These are phyloP conservation scores for Hyphodiscus hymeniophilus DNA, from an alignment of 495 filamentous ascomycete species.

Conservation along the genomic window DNA sequence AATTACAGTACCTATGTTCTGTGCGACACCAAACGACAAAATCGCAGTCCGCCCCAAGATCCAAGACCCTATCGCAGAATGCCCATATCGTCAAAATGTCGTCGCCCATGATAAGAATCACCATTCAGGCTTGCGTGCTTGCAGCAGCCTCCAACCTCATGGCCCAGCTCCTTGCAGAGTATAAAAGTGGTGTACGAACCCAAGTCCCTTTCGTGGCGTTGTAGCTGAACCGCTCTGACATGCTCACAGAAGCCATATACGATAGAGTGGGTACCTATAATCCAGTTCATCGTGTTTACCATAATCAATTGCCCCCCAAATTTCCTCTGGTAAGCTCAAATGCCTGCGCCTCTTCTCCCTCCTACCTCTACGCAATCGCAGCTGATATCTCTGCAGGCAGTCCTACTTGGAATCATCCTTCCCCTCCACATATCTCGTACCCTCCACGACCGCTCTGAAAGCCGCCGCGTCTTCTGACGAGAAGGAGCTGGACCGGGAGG, in stretches of 20 bases:
- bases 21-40: too few relatives aligned
- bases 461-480: slow-evolving; percentile 33
- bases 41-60: too few relatives aligned
- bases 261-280: slow-evolving; percentile 53
- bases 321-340: slow-evolving; percentile 66
- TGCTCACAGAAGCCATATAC: slow-evolving; percentile 36
- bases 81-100: slow-evolving; percentile 19
- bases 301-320: slow-evolving; percentile 76
- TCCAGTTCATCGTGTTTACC: slow-evolving; percentile 74
- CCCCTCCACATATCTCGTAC: slow-evolving; percentile 31
- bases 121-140: slow-evolving; percentile 64
- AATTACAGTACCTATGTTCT: too few relatives aligned
- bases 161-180: slow-evolving; percentile 69
- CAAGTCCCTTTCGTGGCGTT: slow-evolving; percentile 2
- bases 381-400: slow-evolving; percentile 29
- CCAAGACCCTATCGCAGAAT: not conserved
- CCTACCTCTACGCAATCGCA: not conserved
- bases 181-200: slow-evolving; percentile 49
- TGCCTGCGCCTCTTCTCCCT: slow-evolving; percentile 2
- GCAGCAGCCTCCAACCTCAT: slow-evolving; percentile 71
- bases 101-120: slow-evolving; percentile 53
- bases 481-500: slow-evolving; percentile 33
- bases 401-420: slow-evolving; percentile 42
- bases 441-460: slow-evolving; percentile 27
- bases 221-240: slow-evolving; percentile 16